Percentiles rank a stretch among this genome's conserved stretches.
Conservation (phyloP, 257 asterid genomes). For the Haberlea rhodopensis region DNA sequence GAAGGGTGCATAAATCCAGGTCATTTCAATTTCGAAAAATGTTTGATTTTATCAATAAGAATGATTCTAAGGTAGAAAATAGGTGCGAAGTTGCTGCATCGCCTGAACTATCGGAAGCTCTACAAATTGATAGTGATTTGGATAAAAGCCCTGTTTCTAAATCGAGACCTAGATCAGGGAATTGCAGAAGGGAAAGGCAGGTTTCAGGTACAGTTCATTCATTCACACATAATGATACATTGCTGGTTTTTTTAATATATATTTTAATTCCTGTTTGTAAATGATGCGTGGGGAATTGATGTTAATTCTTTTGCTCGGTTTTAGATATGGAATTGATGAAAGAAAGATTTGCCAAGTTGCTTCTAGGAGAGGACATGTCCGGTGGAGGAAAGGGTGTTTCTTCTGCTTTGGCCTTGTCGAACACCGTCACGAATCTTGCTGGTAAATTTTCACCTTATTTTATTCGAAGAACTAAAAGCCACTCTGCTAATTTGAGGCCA, state of each 20-base stretch:
- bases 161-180: conserved; percentile 14
- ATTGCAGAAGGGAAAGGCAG: conserved; percentile 28
- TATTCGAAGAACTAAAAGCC: too few species aligned
- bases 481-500: too few species aligned
- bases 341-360: conserved; percentile 74
- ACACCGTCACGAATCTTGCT: conserved; percentile 89
- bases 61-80: conserved; percentile 26
- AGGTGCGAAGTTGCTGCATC: conserved; percentile 27
- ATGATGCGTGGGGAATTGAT: background rate
- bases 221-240: background rate
- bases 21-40: too few species aligned
- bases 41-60: too few species aligned
- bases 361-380: conserved; percentile 90
- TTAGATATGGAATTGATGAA: conserved; percentile 75
- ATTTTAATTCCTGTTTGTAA: background rate
- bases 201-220: conserved; percentile 34
- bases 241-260: background rate
- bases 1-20: conserved; percentile 38
- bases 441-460: conserved; percentile 32
- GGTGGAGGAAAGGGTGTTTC: conserved; percentile 96
- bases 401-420: conserved; percentile 83
- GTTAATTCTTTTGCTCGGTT: conserved; percentile 3
- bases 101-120: conserved; percentile 26
- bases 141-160: too few species aligned
- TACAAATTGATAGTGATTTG: conserved; percentile 21